These are phyloP conservation scores for Lachancea kluyveri DNA, from an alignment of 805 yeast genomes.

Conservation along the genomic window DNA sequence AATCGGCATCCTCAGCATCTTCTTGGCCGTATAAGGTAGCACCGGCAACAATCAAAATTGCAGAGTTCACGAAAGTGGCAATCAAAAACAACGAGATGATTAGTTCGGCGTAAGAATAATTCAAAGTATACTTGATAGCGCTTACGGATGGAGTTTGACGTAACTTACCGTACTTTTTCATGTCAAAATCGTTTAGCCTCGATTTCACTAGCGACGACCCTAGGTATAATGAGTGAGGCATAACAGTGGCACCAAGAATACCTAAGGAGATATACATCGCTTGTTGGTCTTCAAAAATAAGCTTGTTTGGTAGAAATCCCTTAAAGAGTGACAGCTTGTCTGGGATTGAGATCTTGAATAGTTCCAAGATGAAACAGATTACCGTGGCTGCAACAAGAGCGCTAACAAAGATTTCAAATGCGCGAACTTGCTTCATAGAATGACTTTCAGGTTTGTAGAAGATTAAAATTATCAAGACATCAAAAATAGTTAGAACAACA, in stretches of 20 bases:
- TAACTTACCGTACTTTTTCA: constrained; percentile 42
- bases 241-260: constrained; percentile 87
- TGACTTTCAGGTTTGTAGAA: constrained; percentile 76
- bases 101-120: constrained; percentile 75
- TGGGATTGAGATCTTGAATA: constrained; percentile 52
- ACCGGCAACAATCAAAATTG: constrained; percentile 87
- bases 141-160: constrained; percentile 66
- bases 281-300: constrained; percentile 52
- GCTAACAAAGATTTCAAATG: constrained; percentile 73
- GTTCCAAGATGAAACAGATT: constrained; percentile 64
- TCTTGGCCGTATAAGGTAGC: constrained; percentile 66
- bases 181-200: constrained; percentile 68
- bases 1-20: constrained; percentile 70
- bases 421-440: constrained; percentile 64
- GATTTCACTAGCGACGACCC: constrained; percentile 89
- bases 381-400: constrained; percentile 67
- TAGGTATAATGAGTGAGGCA: constrained; percentile 85
- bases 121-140: constrained; percentile 75
- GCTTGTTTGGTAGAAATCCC: constrained; percentile 69
- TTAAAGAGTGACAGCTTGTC: constrained; percentile 44
- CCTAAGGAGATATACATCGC: constrained; percentile 77
- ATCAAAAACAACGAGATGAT: constrained; percentile 77
- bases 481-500: constrained; percentile 72
- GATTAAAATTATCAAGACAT: constrained; percentile 69
- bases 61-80: constrained; percentile 88